Evolutionary conservation across 805 yeast genomes (phyloP).

Genomic region (Helenozyma baotianmanensis): DNA sequence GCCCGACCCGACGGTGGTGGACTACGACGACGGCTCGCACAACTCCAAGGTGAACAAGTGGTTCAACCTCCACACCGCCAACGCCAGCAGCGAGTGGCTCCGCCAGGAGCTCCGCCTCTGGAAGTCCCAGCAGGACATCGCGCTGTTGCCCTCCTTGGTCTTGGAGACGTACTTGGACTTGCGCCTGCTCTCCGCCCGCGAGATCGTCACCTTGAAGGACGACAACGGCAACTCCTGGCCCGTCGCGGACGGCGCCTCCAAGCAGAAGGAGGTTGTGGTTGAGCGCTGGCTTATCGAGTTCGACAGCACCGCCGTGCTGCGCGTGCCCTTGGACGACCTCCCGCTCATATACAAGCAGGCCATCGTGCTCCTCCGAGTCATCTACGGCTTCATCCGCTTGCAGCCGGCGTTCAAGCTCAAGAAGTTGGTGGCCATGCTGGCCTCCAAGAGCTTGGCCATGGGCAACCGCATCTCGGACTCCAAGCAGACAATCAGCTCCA

Average conservation of each 20-base stretch:
- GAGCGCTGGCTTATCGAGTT: slow-evolving; percentile 93
- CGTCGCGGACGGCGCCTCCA: slow-evolving; percentile 52
- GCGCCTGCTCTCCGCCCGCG: slow-evolving; percentile 50
- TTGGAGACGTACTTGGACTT: slow-evolving; percentile 79
- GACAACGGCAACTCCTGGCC: slow-evolving; percentile 49
- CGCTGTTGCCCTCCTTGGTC: slow-evolving; percentile 71
- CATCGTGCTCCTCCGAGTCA: slow-evolving; percentile 65
- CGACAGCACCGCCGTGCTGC: slow-evolving; percentile 42
- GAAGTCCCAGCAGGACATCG: slow-evolving; percentile 43
- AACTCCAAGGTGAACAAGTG: slow-evolving; percentile 47
- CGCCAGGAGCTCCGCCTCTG: slow-evolving; percentile 63
- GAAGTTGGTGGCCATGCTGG: slow-evolving; percentile 23
- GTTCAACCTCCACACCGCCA: slow-evolving; percentile 53
- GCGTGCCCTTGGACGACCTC: slow-evolving; percentile 44
- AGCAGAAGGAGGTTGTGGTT: slow-evolving; percentile 79
- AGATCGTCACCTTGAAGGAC: slow-evolving; percentile 56
- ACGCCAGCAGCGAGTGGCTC: slow-evolving; percentile 23
- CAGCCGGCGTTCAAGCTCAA: slow-evolving; percentile 68
- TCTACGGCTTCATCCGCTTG: slow-evolving; percentile 61
- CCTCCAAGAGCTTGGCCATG: slow-evolving; percentile 34
- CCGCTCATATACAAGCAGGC: slow-evolving; percentile 72
- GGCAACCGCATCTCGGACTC: slow-evolving; percentile 72
- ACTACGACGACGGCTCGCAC: slow-evolving; percentile 9
- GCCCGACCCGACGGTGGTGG: slow-evolving; percentile 16
- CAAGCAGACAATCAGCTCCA: slow-evolving; percentile 67